These are phyloP conservation scores for Boletus bicolor DNA, from an alignment of 768 basidiomycete species.

Conservation along the genomic window DNA sequence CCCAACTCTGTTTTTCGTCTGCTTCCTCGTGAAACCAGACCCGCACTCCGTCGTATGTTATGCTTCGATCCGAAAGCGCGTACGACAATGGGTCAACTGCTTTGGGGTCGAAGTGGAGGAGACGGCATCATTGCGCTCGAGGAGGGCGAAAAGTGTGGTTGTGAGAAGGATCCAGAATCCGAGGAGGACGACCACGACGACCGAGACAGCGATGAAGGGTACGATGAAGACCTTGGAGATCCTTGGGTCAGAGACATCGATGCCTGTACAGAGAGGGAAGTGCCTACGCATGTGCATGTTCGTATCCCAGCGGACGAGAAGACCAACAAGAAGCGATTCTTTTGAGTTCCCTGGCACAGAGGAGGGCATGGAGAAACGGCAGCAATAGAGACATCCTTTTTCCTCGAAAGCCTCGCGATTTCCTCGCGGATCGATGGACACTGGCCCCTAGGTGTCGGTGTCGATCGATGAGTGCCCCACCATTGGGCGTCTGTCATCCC, in stretches of 20 bases:
- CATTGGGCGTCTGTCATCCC: neutral
- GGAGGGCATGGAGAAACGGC: neutral
- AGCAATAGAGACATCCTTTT: neutral
- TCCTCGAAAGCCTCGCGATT: constrained; percentile 4
- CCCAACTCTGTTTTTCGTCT: constrained; percentile 93
- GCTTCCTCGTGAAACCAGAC: constrained; percentile 88
- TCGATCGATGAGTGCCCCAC: constrained; percentile 14
- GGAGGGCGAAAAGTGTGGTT: constrained; percentile 57
- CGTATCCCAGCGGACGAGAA: constrained; percentile 75
- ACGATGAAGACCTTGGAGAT: constrained; percentile 79
- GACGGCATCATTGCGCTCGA: constrained; percentile 55
- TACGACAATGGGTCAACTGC: constrained; percentile 88
- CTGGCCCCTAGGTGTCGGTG: neutral
- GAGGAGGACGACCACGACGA: constrained; percentile 35
- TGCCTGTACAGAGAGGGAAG: constrained; percentile 56
- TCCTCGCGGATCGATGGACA: constrained; percentile 15
- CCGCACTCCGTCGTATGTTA: constrained; percentile 90
- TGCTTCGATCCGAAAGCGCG: constrained; percentile 84
- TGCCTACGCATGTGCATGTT: constrained; percentile 63
- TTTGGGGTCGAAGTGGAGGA: constrained; percentile 76
- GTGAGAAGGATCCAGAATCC: constrained; percentile 40
- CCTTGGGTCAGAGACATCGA: constrained; percentile 79
- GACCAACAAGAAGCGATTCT: constrained; percentile 69
- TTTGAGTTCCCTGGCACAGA: constrained; percentile 35
- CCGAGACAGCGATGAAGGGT: constrained; percentile 29